Evolutionary conservation across 2,329 filamentous ascomycete species (phyloP).

Genomic region (Gyromitra esculenta): DNA sequence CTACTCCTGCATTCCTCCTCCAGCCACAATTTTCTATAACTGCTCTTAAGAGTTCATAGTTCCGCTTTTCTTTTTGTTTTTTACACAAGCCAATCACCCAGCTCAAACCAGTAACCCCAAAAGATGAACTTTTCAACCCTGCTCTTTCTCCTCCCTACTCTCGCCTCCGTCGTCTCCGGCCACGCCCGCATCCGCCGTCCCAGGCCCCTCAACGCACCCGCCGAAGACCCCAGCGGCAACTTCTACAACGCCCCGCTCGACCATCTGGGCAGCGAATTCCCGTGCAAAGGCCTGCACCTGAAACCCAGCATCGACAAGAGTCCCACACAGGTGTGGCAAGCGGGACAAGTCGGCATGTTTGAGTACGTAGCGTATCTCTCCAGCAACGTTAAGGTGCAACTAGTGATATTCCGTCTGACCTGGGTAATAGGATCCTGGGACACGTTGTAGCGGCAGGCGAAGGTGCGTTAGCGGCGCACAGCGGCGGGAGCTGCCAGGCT

Average conservation of each 20-base stretch:
- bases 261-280: constrained; percentile 72
- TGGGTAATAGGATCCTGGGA: constrained; percentile 39
- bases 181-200: constrained; percentile 69
- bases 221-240: constrained; percentile 70
- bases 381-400: neutral
- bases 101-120: neutral
- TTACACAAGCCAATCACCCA: neutral
- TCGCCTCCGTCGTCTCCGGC: constrained; percentile 63
- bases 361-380: constrained; percentile 32
- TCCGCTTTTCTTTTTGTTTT: neutral
- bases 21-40: constrained; percentile 4
- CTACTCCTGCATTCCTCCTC: constrained; percentile 8
- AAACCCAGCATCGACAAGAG: constrained; percentile 43
- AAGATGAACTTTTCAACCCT: constrained; percentile 54
- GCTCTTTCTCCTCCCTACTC: constrained; percentile 60
- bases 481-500: constrained; percentile 91
- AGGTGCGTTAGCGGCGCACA: constrained; percentile 72
- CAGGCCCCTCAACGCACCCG: constrained; percentile 64
- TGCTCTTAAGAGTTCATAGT: constrained; percentile 3
- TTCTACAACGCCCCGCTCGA: constrained; percentile 75
- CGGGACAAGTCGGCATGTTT: constrained; percentile 53
- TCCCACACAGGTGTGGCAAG: constrained; percentile 51
- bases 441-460: constrained; percentile 34
- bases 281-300: constrained; percentile 76
- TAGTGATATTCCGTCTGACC: too few species aligned